Evolutionary conservation across 73 alveolate species (phyloP).

Genomic region (Blepharisma japonicum): DNA sequence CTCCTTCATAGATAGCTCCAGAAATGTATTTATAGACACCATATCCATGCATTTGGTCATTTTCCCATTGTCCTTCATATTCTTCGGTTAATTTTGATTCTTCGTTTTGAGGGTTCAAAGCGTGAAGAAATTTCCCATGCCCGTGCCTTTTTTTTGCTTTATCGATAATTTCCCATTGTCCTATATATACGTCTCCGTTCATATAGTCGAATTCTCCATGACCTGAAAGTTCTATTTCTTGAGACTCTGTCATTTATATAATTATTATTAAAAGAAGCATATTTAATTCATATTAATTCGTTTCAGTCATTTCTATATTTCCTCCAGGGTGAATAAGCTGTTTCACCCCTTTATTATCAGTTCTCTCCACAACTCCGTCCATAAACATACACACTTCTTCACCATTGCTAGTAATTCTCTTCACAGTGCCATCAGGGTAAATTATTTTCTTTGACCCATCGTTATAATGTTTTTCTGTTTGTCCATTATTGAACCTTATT

Average conservation of each 20-base stretch:
- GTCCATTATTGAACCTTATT: conserved; percentile 66
- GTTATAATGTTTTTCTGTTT: conserved; percentile 78
- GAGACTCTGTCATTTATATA: conserved; percentile 30
- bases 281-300: neutral
- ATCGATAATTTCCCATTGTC: conserved; percentile 74
- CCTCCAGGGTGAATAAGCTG: neutral
- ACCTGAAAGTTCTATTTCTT: conserved; percentile 46
- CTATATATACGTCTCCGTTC: conserved; percentile 79
- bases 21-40: conserved; percentile 77
- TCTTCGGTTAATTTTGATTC: conserved; percentile 51
- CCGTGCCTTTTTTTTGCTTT: conserved; percentile 85
- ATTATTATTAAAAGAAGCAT: neutral
- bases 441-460: conserved; percentile 84
- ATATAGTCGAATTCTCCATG: conserved; percentile 74
- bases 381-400: conserved; percentile 79
- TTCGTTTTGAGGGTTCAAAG: conserved; percentile 31
- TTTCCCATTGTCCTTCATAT: conserved; percentile 89
- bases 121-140: conserved; percentile 66
- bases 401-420: conserved; percentile 71
- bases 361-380: conserved; percentile 76
- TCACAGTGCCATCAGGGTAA: conserved; percentile 86
- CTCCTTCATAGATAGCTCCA: conserved; percentile 88
- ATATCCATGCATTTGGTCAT: conserved; percentile 89
- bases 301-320: neutral
- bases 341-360: conserved; percentile 70